Base-by-base conservation (phyloP, 2,329 filamentous ascomycete genomes). In the Curvularia lunata region DNA sequence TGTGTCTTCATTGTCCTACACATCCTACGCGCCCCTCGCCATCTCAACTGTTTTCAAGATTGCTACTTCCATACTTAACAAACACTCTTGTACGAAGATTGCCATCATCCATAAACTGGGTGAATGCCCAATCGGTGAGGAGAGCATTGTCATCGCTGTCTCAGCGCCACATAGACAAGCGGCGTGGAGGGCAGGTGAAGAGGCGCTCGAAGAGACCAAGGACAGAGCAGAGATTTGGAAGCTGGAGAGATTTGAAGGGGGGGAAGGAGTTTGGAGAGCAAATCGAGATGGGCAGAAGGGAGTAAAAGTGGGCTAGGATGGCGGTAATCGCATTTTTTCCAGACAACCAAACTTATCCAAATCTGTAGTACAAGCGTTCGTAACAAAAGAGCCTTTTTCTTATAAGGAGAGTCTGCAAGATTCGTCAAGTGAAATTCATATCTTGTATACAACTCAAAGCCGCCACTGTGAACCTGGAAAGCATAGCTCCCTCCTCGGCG, bases 191-290 rank as follows among this genome's bases (percentile, higher is more conserved):
- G 94, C 90, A 0, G 94, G 91, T 0, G 94, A 98, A 80, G 91
- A 96, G 78, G 90, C 92, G 32, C 79, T 98, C 57, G 94, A 98
- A 80, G 81, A 86, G 74, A 92, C 91, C 72, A 99, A 98, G 80
- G 86, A 85, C 54, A 87, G 84, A 64, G 91, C 91, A n/a, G 95
- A 99, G 81, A 88, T 99, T 41, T 97, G 94, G 94, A 97, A 97
- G 80, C 82, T 87, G 64, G 94, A 98, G 80, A 90, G 92, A 75
- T 97, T 97, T 81, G 86, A 85, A 45, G 89, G 85, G 1, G 89
- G 87, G 21, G 88, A 90, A 62, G 91, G 84, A 6, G 84, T 95
- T 43, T 97, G 93, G 93, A 88, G 92, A 78, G 91, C 91, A 59
- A 97, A 97, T 78, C 80, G 88, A 63, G 92, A 96, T 77, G 90